A percentile compares a stretch with the other conserved stretches of the same genome.
These are phyloP conservation scores for Tulasnella sp. DNA, from an alignment of 768 basidiomycete species.

Conservation along the genomic window DNA sequence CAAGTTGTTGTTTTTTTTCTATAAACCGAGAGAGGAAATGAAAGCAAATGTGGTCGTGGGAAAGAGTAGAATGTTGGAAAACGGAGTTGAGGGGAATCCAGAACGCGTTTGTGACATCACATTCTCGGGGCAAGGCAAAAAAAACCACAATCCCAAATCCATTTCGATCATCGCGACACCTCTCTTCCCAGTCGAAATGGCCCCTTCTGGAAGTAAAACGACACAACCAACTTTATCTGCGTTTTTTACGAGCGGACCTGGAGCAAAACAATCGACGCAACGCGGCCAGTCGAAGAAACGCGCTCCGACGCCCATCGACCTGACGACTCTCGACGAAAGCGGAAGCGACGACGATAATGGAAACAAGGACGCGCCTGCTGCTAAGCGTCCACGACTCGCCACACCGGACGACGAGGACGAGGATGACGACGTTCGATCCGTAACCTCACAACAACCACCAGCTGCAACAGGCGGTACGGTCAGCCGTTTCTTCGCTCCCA, in stretches of 20 bases:
- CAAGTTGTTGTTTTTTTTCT: not conserved
- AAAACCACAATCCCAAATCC: not conserved
- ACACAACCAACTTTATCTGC: slow-evolving; percentile 50
- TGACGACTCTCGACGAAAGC: slow-evolving; percentile 52
- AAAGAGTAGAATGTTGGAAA: not conserved
- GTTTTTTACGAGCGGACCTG: slow-evolving; percentile 46
- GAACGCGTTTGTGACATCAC: slow-evolving; percentile 7
- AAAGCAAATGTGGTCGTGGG: not conserved
- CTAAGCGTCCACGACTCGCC: not conserved
- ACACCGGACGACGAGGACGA: slow-evolving; percentile 6
- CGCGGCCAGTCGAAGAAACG: slow-evolving; percentile 41
- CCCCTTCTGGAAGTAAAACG: slow-evolving; percentile 1
- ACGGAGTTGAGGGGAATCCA: not conserved
- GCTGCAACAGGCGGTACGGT: not conserved
- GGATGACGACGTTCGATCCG: not conserved
- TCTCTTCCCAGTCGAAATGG: not conserved
- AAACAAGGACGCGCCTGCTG: slow-evolving; percentile 40
- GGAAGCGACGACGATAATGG: slow-evolving; percentile 28
- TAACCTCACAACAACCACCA: not conserved
- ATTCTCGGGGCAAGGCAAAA: not conserved
- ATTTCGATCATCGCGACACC: not conserved
- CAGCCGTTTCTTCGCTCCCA: slow-evolving; percentile 23
- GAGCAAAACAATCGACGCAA: not conserved
- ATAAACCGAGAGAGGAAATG: slow-evolving; percentile 15
- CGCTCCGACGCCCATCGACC: slow-evolving; percentile 52